These are phyloP conservation scores for Arthrobotrys sinensis DNA, from an alignment of 2,329 filamentous ascomycete species.

Conservation along the genomic window DNA sequence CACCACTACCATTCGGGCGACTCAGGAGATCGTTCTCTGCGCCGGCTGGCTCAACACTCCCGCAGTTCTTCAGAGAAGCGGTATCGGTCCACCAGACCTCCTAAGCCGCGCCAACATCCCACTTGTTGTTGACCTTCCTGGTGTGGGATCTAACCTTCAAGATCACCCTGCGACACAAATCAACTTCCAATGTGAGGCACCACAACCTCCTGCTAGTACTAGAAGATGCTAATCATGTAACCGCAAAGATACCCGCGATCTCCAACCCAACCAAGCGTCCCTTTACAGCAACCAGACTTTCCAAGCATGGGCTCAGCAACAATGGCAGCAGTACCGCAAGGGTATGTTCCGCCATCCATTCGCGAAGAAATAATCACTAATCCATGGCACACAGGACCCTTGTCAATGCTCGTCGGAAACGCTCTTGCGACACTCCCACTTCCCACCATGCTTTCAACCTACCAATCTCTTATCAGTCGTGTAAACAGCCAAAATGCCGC, in stretches of 20 bases:
- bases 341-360: conserved; percentile 11
- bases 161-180: conserved; percentile 66
- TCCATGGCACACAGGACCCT: conserved; percentile 63
- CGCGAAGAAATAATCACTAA: neutral
- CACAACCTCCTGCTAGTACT: neutral
- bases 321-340: conserved; percentile 55
- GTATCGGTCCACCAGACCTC: conserved; percentile 68
- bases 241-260: conserved; percentile 32
- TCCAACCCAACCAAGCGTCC: conserved; percentile 56
- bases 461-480: conserved; percentile 44
- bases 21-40: conserved; percentile 69
- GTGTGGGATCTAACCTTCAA: conserved; percentile 71
- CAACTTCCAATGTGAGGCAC: conserved; percentile 48
- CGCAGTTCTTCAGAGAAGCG: conserved; percentile 71
- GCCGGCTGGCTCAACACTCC: conserved; percentile 69
- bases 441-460: conserved; percentile 65
- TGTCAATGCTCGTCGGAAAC: conserved; percentile 67
- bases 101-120: conserved; percentile 68
- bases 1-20: conserved; percentile 63
- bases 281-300: conserved; percentile 46
- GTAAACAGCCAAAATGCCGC: conserved; percentile 65
- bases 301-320: conserved; percentile 53
- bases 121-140: conserved; percentile 69
- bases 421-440: conserved; percentile 67
- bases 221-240: neutral